phyloP scores from a whole-genome alignment of 1,284 basidiomycete genomes.

The Schizophyllum commune region DNA sequence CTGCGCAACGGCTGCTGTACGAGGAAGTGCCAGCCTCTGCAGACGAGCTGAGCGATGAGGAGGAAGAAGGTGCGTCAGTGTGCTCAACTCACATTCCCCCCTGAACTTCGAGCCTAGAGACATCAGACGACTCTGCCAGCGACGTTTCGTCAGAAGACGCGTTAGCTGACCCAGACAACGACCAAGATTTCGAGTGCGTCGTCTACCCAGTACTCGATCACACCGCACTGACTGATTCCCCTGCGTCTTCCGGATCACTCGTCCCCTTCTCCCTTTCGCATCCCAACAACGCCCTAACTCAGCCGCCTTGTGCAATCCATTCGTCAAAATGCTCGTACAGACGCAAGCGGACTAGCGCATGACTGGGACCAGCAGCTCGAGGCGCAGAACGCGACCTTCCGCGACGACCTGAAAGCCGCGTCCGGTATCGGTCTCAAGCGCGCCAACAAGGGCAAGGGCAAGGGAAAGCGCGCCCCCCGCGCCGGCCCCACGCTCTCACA shows the following conservation, averaged over 20 bases:
- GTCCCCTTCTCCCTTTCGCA: constrained; percentile 12
- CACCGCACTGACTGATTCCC: constrained; percentile 22
- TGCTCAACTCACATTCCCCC: too few relatives aligned
- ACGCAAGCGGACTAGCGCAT: constrained; percentile 39
- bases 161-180: neutral
- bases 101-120: too few relatives aligned
- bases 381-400: constrained; percentile 59
- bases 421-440: constrained; percentile 60
- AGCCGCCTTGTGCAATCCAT: constrained; percentile 62
- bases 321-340: constrained; percentile 39
- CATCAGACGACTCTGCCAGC: too few relatives aligned
- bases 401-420: constrained; percentile 61
- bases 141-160: too few relatives aligned
- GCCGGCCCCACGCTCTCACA: constrained; percentile 60
- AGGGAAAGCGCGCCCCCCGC: constrained; percentile 19
- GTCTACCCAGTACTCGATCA: neutral
- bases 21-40: too few relatives aligned
- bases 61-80: too few relatives aligned
- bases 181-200: neutral
- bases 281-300: neutral
- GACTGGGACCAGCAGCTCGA: constrained; percentile 65
- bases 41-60: too few relatives aligned
- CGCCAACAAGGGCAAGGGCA: constrained; percentile 25
- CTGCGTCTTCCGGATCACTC: constrained; percentile 56
- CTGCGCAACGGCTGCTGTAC: too few relatives aligned